Conservation (phyloP, 2,329 filamentous ascomycete species). For the Microcera coccophila region DNA sequence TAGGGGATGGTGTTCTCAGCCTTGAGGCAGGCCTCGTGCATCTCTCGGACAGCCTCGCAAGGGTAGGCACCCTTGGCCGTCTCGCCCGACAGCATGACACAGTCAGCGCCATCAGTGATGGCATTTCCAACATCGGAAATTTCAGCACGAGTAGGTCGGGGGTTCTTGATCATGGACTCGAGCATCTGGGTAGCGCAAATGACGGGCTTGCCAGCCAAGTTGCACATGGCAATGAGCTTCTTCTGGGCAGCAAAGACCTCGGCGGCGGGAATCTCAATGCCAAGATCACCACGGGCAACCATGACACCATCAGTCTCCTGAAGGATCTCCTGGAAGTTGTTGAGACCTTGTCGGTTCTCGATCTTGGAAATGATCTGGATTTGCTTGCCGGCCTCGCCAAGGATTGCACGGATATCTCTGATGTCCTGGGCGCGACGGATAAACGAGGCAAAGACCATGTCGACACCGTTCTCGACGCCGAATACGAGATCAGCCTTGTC, state of each 20-base stretch:
- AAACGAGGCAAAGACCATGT: slow-evolving; percentile 99
- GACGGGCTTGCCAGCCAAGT: slow-evolving; percentile 96
- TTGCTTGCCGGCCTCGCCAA: slow-evolving; percentile 87
- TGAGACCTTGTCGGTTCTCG: slow-evolving; percentile 98
- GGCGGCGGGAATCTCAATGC: slow-evolving; percentile 96
- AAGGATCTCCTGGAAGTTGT: slow-evolving; percentile 98
- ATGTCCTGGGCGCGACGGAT: slow-evolving; percentile 95
- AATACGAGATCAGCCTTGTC: slow-evolving; percentile 92
- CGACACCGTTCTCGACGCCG: slow-evolving; percentile 96
- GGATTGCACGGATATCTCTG: slow-evolving; percentile 81
- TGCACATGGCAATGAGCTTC: slow-evolving; percentile 99
- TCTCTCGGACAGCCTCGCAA: slow-evolving; percentile 87
- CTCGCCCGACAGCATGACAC: slow-evolving; percentile 99
- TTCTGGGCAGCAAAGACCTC: slow-evolving; percentile 99
- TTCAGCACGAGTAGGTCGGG: slow-evolving; percentile 93
- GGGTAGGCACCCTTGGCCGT: slow-evolving; percentile 98
- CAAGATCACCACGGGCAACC: slow-evolving; percentile 93
- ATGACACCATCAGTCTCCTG: slow-evolving; percentile 97
- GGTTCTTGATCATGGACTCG: slow-evolving; percentile 99
- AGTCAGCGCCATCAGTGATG: slow-evolving; percentile 95
- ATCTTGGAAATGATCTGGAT: slow-evolving; percentile 99
- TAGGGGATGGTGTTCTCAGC: slow-evolving; percentile 98
- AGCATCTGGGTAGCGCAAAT: slow-evolving; percentile 99
- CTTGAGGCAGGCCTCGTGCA: slow-evolving; percentile 96
- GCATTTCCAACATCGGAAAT: slow-evolving; percentile 98